A percentile compares a stretch with the other conserved stretches of the same genome.
phyloP scores from a whole-genome alignment of 768 basidiomycete genomes.

The Mycena polygramma region DNA sequence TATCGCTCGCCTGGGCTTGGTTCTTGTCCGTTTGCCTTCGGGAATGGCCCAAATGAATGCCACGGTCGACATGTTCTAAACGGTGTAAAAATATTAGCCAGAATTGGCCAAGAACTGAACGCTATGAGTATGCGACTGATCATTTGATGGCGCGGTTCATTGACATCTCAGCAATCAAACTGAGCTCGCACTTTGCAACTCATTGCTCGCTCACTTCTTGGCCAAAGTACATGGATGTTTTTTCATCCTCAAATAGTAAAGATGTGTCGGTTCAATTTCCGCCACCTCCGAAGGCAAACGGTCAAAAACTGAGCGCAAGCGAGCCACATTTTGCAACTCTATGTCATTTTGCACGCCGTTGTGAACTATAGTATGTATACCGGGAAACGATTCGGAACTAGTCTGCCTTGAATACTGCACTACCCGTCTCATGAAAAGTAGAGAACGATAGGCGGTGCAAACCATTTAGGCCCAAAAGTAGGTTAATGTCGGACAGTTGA shows the following conservation, averaged over 20 bases:
- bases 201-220: background rate
- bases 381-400: too few species aligned
- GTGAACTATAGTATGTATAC: too few species aligned
- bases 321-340: background rate
- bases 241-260: background rate
- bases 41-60: too few species aligned
- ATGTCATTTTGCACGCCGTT: too few species aligned
- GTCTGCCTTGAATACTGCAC: too few species aligned
- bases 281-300: conserved; percentile 8
- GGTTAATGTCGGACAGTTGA: too few species aligned
- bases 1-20: background rate
- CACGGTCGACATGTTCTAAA: too few species aligned
- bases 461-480: too few species aligned
- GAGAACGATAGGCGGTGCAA: too few species aligned
- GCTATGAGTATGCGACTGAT: background rate
- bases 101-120: conserved; percentile 2
- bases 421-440: too few species aligned
- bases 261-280: background rate
- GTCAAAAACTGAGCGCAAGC: background rate
- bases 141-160: conserved; percentile 5
- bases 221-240: background rate
- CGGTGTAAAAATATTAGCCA: background rate
- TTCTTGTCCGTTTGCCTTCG: background rate
- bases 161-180: conserved; percentile 9
- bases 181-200: background rate